These are phyloP conservation scores for Mycosarcoma maydis DNA, from an alignment of 1,284 basidiomycete species.

Conservation along the genomic window DNA sequence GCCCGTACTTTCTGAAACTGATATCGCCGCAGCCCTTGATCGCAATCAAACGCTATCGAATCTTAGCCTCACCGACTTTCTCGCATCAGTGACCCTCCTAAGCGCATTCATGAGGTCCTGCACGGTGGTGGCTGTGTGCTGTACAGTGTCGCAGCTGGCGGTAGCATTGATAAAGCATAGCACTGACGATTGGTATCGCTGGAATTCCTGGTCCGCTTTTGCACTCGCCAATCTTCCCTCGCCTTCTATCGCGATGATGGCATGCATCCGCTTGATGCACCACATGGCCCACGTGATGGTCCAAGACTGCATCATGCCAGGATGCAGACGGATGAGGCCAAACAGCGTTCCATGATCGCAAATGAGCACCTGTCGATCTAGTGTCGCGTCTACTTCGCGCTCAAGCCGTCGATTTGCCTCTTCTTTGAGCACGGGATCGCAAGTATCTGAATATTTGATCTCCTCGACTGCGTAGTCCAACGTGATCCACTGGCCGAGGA, in stretches of 20 bases:
- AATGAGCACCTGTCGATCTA: conserved; percentile 31
- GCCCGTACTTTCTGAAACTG: too few relatives aligned
- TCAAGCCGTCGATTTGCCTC: conserved; percentile 6
- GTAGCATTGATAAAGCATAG: conserved; percentile 34
- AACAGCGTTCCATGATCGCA: conserved; percentile 38
- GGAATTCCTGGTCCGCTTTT: conserved; percentile 25
- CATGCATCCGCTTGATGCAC: conserved; percentile 22
- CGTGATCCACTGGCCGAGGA: conserved; percentile 25
- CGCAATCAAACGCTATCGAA: conserved; percentile 9
- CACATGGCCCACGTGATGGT: conserved; percentile 29
- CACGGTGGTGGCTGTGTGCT: conserved; percentile 21
- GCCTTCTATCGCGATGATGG: conserved; percentile 5
- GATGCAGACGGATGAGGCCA: conserved; percentile 34
- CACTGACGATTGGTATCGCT: conserved; percentile 28
- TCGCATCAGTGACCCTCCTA: conserved; percentile 12
- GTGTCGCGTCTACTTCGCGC: conserved; percentile 14
- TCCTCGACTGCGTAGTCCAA: conserved; percentile 27
- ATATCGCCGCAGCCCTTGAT: too few relatives aligned
- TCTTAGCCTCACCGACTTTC: conserved; percentile 7
- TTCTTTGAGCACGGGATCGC: background rate
- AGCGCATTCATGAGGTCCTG: conserved; percentile 20
- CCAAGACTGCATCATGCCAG: conserved; percentile 42
- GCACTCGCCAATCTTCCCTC: conserved; percentile 25
- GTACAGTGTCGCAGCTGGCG: conserved; percentile 26
- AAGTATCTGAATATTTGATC: conserved; percentile 3